Percentiles rank a stretch among this genome's conserved stretches.
These are phyloP conservation scores for Pyrenula aspistea DNA, from an alignment of 495 filamentous ascomycete species.

Conservation along the genomic window DNA sequence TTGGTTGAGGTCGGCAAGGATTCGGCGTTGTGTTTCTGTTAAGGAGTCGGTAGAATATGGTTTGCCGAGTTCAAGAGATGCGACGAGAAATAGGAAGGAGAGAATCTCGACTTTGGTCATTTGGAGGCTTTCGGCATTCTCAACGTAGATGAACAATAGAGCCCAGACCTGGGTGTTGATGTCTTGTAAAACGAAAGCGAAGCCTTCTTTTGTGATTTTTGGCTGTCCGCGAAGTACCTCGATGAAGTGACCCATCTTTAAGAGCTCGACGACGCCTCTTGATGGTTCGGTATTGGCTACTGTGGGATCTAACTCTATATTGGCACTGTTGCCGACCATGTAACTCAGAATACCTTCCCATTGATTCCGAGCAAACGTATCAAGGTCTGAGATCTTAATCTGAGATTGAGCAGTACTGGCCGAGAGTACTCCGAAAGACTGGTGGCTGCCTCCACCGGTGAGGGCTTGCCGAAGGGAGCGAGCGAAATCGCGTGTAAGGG, in stretches of 20 bases:
- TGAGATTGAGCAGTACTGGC: constrained; percentile 39
- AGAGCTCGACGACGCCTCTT: constrained; percentile 67
- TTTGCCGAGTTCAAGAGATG: constrained; percentile 78
- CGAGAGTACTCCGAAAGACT: constrained; percentile 81
- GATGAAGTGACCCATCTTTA: constrained; percentile 71
- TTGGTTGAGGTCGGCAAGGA: constrained; percentile 74
- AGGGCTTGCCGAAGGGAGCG: constrained; percentile 69
- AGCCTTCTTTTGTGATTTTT: constrained; percentile 80
- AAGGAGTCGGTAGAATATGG: constrained; percentile 75
- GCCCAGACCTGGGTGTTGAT: constrained; percentile 96
- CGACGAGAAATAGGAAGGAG: constrained; percentile 92
- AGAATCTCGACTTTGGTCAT: constrained; percentile 90
- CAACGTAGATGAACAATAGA: constrained; percentile 81
- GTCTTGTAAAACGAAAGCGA: constrained; percentile 88
- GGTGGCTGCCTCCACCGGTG: constrained; percentile 71
- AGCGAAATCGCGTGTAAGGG: constrained; percentile 63
- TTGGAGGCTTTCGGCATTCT: constrained; percentile 62
- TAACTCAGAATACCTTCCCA: constrained; percentile 96
- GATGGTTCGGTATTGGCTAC: constrained; percentile 48
- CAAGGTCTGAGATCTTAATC: constrained; percentile 59
- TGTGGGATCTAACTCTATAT: constrained; percentile 32
- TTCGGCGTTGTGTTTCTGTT: constrained; percentile 67
- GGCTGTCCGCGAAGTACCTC: constrained; percentile 41
- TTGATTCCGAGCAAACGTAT: constrained; percentile 72
- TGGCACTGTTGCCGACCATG: constrained; percentile 63